These are phyloP conservation scores for Medicago lupulina DNA, from an alignment of 306 rosid genomes.

Conservation along the genomic window DNA sequence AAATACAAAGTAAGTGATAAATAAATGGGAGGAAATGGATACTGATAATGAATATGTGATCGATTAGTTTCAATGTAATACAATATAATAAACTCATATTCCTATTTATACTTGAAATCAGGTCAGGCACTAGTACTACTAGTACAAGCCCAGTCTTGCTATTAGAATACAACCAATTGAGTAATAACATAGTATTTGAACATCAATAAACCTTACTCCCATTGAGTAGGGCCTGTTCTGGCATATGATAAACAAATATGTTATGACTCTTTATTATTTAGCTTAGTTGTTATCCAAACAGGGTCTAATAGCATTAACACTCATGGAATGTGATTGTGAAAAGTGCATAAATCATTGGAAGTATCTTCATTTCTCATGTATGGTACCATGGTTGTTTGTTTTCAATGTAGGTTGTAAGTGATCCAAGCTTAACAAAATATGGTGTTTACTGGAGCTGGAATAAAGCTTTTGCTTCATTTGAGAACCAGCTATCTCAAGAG, in stretches of 20 bases:
- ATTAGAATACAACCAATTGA: background rate
- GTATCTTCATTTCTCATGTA: conserved; percentile 30
- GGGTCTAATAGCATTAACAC: conserved; percentile 6
- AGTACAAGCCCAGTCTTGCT: background rate
- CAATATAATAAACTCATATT: too few relatives aligned
- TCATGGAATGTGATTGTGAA: background rate
- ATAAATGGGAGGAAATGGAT: too few relatives aligned
- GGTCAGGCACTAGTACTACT: too few relatives aligned
- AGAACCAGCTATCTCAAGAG: conserved; percentile 87
- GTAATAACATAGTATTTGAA: conserved; percentile 1
- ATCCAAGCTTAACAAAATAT: conserved; percentile 93
- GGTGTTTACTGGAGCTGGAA: conserved; percentile 99
- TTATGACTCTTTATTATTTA: too few relatives aligned
- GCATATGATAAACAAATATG: background rate
- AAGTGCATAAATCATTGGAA: conserved; percentile 5
- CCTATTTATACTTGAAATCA: too few relatives aligned
- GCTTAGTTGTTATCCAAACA: background rate
- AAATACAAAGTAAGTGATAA: too few relatives aligned
- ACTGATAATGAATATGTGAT: too few relatives aligned
- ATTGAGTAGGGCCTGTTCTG: background rate
- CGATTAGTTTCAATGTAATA: too few relatives aligned
- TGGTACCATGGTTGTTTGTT: conserved; percentile 32
- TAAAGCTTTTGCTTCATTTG: conserved; percentile 86
- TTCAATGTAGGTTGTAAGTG: conserved; percentile 77
- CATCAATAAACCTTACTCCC: background rate